phyloP scores from a whole-genome alignment of 2,329 filamentous ascomycete genomes.

The Xylariomycetidae sp. region DNA sequence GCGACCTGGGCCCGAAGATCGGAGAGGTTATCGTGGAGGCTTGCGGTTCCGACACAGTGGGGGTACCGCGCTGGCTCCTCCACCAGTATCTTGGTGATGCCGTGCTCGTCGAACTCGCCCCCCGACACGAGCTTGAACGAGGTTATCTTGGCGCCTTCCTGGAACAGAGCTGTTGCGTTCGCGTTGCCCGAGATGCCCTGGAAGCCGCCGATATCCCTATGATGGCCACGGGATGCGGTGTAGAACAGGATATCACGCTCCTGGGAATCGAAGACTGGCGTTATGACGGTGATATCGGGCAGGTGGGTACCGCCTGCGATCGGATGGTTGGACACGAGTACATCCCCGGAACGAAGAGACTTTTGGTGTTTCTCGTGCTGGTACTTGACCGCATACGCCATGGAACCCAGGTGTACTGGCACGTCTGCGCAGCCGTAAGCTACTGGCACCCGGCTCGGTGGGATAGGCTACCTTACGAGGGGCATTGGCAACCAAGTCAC shows the following conservation, averaged over 20 bases:
- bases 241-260: conserved; percentile 11
- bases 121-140: too few species aligned
- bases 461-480: too few species aligned
- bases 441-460: too few species aligned
- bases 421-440: too few species aligned
- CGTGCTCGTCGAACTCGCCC: too few species aligned
- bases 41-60: too few species aligned
- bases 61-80: too few species aligned
- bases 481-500: conserved; percentile 66
- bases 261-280: conserved; percentile 12
- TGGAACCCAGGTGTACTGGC: conserved; percentile 70
- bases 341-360: conserved; percentile 40
- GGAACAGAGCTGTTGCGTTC: too few species aligned
- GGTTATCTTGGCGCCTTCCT: too few species aligned
- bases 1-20: too few species aligned
- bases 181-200: not conserved
- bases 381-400: conserved; percentile 68
- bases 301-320: conserved; percentile 14
- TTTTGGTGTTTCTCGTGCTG: conserved; percentile 64
- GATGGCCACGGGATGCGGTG: conserved; percentile 11
- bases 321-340: conserved; percentile 17
- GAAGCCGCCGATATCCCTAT: conserved; percentile 7
- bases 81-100: too few species aligned
- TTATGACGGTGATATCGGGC: conserved; percentile 9
- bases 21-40: too few species aligned